These are phyloP conservation scores for Saccharomycopsis amapae DNA, from an alignment of 805 yeast species.

Conservation along the genomic window DNA sequence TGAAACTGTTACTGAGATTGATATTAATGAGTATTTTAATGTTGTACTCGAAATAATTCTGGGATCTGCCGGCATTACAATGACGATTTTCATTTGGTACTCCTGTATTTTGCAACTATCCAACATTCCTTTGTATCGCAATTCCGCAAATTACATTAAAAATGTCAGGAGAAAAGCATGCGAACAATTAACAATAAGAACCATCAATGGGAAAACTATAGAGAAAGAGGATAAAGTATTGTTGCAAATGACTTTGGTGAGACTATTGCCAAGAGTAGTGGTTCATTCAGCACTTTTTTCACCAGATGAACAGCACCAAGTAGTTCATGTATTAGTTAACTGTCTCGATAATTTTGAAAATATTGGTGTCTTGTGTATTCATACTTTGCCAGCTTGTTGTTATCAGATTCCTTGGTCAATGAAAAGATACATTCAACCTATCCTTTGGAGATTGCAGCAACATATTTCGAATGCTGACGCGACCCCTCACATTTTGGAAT, in stretches of 20 bases:
- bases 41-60: background rate
- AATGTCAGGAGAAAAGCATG: conserved; percentile 4
- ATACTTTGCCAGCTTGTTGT: conserved; percentile 68
- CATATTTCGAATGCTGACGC: conserved; percentile 64
- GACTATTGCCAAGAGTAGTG: conserved; percentile 13
- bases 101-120: conserved; percentile 13
- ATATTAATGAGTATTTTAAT: conserved; percentile 9
- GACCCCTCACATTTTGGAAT: conserved; percentile 68
- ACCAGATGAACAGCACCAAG: conserved; percentile 10
- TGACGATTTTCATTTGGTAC: conserved; percentile 15
- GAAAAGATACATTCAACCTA: conserved; percentile 58
- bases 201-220: background rate
- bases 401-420: conserved; percentile 73
- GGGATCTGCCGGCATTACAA: background rate
- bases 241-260: conserved; percentile 12
- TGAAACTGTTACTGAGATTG: background rate
- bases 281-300: conserved; percentile 11
- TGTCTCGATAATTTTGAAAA: conserved; percentile 35
- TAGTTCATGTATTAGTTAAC: conserved; percentile 10
- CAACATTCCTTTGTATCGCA: conserved; percentile 17
- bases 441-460: conserved; percentile 67
- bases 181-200: background rate
- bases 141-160: conserved; percentile 6
- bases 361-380: conserved; percentile 71
- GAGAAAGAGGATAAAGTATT: conserved; percentile 10